Conservation (phyloP, 2,329 filamentous ascomycete genomes). For the Sporothrix dimorphospora region DNA sequence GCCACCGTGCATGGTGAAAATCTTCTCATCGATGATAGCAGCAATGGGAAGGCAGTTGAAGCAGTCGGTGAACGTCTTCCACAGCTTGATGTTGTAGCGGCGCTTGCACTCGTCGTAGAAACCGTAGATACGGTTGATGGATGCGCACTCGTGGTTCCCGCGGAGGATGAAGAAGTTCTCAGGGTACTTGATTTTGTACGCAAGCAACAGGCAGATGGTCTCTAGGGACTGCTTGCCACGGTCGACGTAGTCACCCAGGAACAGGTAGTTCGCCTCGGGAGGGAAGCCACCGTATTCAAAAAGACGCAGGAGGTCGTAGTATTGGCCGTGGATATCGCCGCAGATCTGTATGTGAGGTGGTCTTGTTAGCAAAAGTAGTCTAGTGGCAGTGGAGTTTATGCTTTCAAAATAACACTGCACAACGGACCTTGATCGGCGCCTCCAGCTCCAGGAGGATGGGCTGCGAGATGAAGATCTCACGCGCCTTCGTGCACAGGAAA, state of each 20-base stretch:
- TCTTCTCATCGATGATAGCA: slow-evolving; percentile 99
- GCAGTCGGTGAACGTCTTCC: slow-evolving; percentile 99
- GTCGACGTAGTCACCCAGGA: slow-evolving; percentile 98
- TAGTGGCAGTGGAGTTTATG: too few relatives aligned
- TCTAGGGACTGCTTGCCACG: slow-evolving; percentile 98
- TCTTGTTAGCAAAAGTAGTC: too few relatives aligned
- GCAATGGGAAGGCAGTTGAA: slow-evolving; percentile 99
- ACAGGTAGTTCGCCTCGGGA: slow-evolving; percentile 98
- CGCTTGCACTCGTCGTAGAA: slow-evolving; percentile 99
- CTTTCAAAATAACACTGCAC: too few relatives aligned
- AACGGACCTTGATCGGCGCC: slow-evolving; percentile 99
- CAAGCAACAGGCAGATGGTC: slow-evolving; percentile 93
- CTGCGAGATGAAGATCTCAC: slow-evolving; percentile 99
- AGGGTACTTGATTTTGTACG: slow-evolving; percentile 99
- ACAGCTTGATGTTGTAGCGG: slow-evolving; percentile 98
- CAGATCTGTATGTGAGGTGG: too few relatives aligned
- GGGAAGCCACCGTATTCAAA: slow-evolving; percentile 99
- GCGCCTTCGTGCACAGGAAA: slow-evolving; percentile 95
- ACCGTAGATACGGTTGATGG: slow-evolving; percentile 98
- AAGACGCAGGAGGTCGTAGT: slow-evolving; percentile 94
- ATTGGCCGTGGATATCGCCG: slow-evolving; percentile 98
- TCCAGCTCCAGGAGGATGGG: slow-evolving; percentile 96
- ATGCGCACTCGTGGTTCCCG: slow-evolving; percentile 98
- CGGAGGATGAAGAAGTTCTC: slow-evolving; percentile 99
- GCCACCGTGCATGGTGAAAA: slow-evolving; percentile 99